Percentiles rank a stretch among this genome's conserved stretches.
Evolutionary conservation across 495 filamentous ascomycete genomes (phyloP).

Genomic region (Neurospora hispaniola): DNA sequence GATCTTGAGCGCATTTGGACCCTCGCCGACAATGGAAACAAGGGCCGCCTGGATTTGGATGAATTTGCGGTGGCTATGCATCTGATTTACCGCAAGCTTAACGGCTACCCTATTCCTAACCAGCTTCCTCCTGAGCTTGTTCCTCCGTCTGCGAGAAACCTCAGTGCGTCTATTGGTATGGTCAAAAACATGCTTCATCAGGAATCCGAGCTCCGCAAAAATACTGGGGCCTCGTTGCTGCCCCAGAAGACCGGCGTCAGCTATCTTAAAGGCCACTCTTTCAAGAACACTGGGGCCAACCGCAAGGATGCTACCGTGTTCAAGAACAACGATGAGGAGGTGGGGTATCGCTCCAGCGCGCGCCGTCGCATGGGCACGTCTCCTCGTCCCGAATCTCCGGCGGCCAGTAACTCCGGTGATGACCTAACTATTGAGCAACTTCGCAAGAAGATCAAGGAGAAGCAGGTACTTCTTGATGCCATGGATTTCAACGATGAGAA

Average conservation of each 20-base stretch:
- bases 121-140: constrained; percentile 88
- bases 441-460: constrained; percentile 87
- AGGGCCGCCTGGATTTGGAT: constrained; percentile 88
- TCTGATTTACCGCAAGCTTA: constrained; percentile 92
- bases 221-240: constrained; percentile 72
- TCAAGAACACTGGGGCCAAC: constrained; percentile 46
- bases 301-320: constrained; percentile 95
- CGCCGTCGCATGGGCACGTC: constrained; percentile 75
- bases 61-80: constrained; percentile 99
- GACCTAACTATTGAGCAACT: constrained; percentile 81
- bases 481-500: constrained; percentile 96
- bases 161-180: constrained; percentile 83
- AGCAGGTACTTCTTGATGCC: constrained; percentile 90
- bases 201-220: constrained; percentile 78
- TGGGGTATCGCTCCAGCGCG: constrained; percentile 89
- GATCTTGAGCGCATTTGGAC: constrained; percentile 95
- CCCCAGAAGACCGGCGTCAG: constrained; percentile 96
- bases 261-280: constrained; percentile 92
- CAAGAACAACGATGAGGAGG: constrained; percentile 85
- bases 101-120: constrained; percentile 89
- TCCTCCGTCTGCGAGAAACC: constrained; percentile 88
- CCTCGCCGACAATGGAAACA: constrained; percentile 84
- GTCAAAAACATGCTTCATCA: constrained; percentile 87
- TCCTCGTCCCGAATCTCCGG: constrained; percentile 62
- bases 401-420: constrained; percentile 59